Base-by-base conservation (phyloP, 2,329 filamentous ascomycete genomes). In the Botryotinia globosa region DNA sequence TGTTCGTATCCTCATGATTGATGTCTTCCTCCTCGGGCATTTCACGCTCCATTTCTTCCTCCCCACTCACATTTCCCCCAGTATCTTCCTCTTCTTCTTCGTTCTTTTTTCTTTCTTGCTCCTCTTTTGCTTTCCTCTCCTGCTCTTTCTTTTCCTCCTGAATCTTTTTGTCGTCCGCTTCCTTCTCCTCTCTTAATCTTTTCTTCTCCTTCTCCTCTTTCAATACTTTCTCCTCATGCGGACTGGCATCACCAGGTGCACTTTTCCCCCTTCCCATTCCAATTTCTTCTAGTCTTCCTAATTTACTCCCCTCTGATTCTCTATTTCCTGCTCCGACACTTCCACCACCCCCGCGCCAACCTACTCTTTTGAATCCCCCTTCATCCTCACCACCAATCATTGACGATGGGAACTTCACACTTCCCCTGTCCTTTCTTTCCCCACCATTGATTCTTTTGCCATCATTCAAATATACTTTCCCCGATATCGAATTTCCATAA, bases 241-340 rank as follows among this genome's bases (percentile, higher is more conserved):
- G 64, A 54, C 64, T 66, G 9, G 64, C 64, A 39, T 66, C 64
- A 3, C 64, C 64, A 1, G 64, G 64, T n/a, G 25, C 44, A 54
- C 4, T 39, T n/a, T 22, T 14, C 29, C 45, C 64, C 16, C 45
- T 39, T 2, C 32, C 45, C 63, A 34, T 48, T 37, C 63, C 63
- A 34, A 54, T 39, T 25, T 66, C 64, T 32, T 54, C 64, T 9
- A 66, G 37, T 2, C 20, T 56, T 42, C 25, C 48, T 18, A 68
- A 25, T 32, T 20, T 22, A 18, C 8, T 16, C 10, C 4, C 18
- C 16, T 25, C 22, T 10, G 22, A 22, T 32, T n/a, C 48, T 10
- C 14, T 37, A 25, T 4, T n/a, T 1, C 37, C 25, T 18, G 16
- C 25, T 22, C 25, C 16, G 5, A 8, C 61, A 5, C 25, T 32